Base-by-base conservation (phyloP, 345 rosid genomes). In the Noccaea caerulescens region DNA sequence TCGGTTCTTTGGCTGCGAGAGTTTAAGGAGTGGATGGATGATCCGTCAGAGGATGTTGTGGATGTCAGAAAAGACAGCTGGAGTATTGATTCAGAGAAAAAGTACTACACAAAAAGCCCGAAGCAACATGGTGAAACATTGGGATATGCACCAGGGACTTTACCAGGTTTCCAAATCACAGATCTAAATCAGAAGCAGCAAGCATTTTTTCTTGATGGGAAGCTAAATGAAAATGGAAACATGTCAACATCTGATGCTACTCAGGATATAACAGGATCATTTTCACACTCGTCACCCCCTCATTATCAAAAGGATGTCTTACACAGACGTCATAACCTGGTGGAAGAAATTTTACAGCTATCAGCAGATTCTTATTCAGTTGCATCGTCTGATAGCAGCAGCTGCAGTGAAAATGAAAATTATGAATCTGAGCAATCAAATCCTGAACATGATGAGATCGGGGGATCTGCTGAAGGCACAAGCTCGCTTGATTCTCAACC, bases 21-120 rank as follows among this genome's bases (percentile, higher is more conserved):
- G 79, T 83, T 91, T 80, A 92, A 86, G 84, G 88, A 89, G 64
- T 91, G 99, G 99, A 86, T 90, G 88, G 97, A 87, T 82, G 87
- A 84, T 68, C 74, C 86, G 56, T 80, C 86, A 37, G 88, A 83
- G 68, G 72, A 75, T 71, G 60, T 57, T 58, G 63, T 63, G 20
- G 85, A 82, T 75, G 80, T 38, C 68, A 71, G 72, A 76, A 67
- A 62, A 69, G 66, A 46, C 58, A 51, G 39, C 49, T 59, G 58
- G 66, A 65, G 64, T 70, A 68, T 44, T 47, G 72, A 57, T 68
- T 69, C 53, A 68, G 80, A 67, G 73, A 80, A 79, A 67, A 85
- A 75, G 27, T 80, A 77, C 76, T 68, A 45, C 71, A 49, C 61
- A 41, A 79, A 72, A 58, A 76, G 37, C 73, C 76, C 72, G 69